Base-by-base conservation (phyloP, 495 filamentous ascomycete species). In the Acidomyces sp. region DNA sequence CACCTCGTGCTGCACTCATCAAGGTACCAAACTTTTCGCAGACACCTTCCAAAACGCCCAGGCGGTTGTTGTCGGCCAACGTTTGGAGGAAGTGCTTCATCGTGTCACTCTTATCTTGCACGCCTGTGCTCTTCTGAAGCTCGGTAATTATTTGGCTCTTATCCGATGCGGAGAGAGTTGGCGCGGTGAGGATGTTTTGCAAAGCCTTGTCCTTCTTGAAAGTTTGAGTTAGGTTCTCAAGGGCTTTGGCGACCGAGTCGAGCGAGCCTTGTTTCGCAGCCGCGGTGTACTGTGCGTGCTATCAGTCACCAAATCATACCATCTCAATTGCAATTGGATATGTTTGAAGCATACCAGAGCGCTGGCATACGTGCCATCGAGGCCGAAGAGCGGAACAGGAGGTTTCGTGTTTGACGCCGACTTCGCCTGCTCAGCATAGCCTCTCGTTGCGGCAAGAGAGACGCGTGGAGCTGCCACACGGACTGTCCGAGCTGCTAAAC, bases 341-440 rank as follows among this genome's bases (percentile, higher is more conserved):
- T 64, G n/a, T n/a, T n/a, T n/a, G n/a, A n/a, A n/a, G n/a, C 77
- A 61, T 85, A 97, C 90, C 77, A 97, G 70, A 69, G 90, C 90
- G 70, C 77, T 83, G 56, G 90, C 92, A 69, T 97, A 97, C 57
- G 88, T 96, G 55, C 90, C 90, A 63, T 95, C 90, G 65, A 97
- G 70, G 46, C 90, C 90, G 66, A 82, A 97, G 49, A 97, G 70
- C 40, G 86, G 74, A 58, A 95, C 71, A 38, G 90, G 90, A 47
- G 87, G 77, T 70, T 82, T 87, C 30, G 57, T 54, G 20, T 52
- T 44, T 11, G 24, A 19, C 57, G 77, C 66, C 15, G 48, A 45
- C 57, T 71, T 63, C 46, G 83, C 69, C 41, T 72, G 67, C 56
- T 74, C 67, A 62, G 90, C 87, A 65, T 85, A 96, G 59, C 69